Evolutionary conservation across 345 rosid genomes (phyloP), one percentile per base, ranked within the genome.

Genomic region (Mallotus nudiflorus): DNA sequence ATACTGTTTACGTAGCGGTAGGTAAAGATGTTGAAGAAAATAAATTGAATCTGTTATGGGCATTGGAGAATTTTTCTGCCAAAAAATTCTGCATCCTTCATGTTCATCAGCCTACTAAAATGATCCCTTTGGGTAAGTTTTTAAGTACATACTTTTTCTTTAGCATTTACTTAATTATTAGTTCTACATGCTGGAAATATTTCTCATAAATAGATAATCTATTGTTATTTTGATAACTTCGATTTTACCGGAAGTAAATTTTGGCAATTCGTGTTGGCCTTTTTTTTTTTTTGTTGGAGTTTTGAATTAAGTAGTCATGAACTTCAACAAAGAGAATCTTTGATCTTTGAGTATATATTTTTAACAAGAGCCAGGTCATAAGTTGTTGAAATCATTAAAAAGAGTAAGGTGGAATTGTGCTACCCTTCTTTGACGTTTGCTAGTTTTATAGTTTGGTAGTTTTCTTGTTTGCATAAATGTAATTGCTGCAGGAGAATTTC

Each of bases 1-100:
- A 85, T 19, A 81, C 86, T 33, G 81, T 89, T 24, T 87, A 82
- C 67, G 84, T 87, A 70, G 91, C 91, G 2, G 88, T 89, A 29
- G 89, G 88, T 63, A 83, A 70, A 42, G 85, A 77, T 42, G 66
- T 83, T 22, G 78, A 68, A 71, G 81, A 85, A 58, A 85, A 83
- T 75, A 80, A 77, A 75, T 67, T 63, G 63, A 83, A 84, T 81
- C 72, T 89, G 46, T 62, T 73, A 29, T 87, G 91, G 91, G 87
- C 90, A 39, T 45, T 87, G 59, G 68, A 68, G 46, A 78, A 69
- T 70, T 85, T 89, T 37, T 78, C 65, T 40, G 73, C 72, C 59
- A 76, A 72, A 42, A 82, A 70, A 62, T 72, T 89, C 42, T 77
- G 77, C 62, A 74, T 84, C 75, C 60, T 84, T 65, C 82, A 84